Conservation (phyloP, 768 basidiomycete species). For the Trametes villosa region DNA sequence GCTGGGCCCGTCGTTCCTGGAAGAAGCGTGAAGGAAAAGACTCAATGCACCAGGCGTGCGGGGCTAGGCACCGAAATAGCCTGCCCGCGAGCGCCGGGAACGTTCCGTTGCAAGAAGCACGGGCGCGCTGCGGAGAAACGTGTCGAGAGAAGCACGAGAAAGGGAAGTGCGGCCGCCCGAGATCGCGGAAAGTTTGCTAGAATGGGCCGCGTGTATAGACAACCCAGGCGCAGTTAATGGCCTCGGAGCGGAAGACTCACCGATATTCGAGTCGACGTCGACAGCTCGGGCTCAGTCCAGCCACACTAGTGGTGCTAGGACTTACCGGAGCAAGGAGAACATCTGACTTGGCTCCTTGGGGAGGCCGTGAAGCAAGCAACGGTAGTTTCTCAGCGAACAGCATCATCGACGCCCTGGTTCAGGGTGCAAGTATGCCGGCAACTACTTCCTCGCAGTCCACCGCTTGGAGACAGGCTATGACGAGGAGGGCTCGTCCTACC, state of each 20-base stretch:
- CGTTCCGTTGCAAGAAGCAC: background rate
- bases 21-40: background rate
- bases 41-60: background rate
- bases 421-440: too few relatives aligned
- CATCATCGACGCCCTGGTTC: too few relatives aligned
- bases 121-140: slow-evolving; percentile 4
- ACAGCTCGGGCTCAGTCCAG: too few relatives aligned
- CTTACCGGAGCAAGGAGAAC: too few relatives aligned
- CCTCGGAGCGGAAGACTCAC: background rate
- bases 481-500: background rate
- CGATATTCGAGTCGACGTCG: too few relatives aligned
- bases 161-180: background rate
- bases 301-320: too few relatives aligned
- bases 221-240: background rate
- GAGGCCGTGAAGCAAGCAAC: too few relatives aligned
- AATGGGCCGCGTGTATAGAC: background rate
- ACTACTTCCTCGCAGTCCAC: background rate
- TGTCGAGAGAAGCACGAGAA: background rate
- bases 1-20: background rate
- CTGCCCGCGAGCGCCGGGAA: background rate
- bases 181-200: background rate
- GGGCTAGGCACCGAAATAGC: background rate
- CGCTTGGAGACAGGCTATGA: slow-evolving; percentile 8
- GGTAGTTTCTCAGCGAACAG: too few relatives aligned
- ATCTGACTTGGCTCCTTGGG: too few relatives aligned